phyloP scores from a whole-genome alignment of 1,284 basidiomycete species.

The Leccinum griseonigrum region DNA sequence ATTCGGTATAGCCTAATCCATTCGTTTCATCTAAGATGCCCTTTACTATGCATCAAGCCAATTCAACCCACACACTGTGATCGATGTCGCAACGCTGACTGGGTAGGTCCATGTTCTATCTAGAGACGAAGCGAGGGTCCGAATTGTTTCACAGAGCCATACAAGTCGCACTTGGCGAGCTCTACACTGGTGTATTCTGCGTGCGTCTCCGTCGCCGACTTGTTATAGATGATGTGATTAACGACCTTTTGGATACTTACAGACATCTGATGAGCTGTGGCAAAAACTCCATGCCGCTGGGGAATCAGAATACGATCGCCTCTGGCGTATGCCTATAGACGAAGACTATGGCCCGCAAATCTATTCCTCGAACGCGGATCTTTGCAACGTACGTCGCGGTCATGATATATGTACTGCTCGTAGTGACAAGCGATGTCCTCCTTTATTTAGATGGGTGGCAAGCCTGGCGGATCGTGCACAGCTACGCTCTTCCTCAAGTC shows the following conservation, averaged over 20 bases:
- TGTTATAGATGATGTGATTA: not conserved
- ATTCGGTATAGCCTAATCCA: not conserved
- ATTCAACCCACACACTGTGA: constrained; percentile 79
- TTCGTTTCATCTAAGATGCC: constrained; percentile 53
- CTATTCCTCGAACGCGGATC: constrained; percentile 74
- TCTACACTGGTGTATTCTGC: constrained; percentile 80
- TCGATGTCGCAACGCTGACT: constrained; percentile 86
- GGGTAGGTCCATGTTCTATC: constrained; percentile 38
- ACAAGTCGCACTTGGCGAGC: constrained; percentile 66
- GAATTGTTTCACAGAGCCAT: constrained; percentile 50
- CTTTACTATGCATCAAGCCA: constrained; percentile 81
- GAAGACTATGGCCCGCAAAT: constrained; percentile 82
- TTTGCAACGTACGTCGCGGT: constrained; percentile 64
- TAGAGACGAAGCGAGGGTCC: not conserved
- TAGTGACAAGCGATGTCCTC: not conserved
- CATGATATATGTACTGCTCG: not conserved
- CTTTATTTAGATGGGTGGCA: constrained; percentile 54
- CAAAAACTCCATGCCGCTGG: constrained; percentile 68
- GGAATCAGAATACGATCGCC: constrained; percentile 71
- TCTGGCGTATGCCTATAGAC: constrained; percentile 85
- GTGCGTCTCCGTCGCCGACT: constrained; percentile 36
- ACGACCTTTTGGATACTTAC: not conserved
- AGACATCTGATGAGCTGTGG: constrained; percentile 79
- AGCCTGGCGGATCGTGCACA: constrained; percentile 73
- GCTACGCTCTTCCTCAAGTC: constrained; percentile 87